These are phyloP conservation scores for Gaertneriomyces sp. DNA, from an alignment of 192 early-diverging fungal species.

Conservation along the genomic window DNA sequence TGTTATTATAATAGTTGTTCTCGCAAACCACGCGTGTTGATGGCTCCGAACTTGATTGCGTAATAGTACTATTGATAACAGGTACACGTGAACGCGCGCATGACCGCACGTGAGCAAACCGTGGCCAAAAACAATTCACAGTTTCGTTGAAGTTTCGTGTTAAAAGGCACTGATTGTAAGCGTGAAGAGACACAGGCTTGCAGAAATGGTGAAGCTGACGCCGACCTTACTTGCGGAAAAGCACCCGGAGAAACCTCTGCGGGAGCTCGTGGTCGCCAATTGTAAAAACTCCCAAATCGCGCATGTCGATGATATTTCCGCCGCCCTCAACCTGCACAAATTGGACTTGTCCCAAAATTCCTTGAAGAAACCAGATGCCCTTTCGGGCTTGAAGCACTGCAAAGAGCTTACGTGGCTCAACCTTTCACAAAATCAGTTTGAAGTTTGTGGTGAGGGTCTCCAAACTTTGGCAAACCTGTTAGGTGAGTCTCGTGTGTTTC, in stretches of 20 bases:
- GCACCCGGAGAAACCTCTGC: constrained; percentile 32
- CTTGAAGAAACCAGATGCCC: constrained; percentile 47
- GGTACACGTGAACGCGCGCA: no score
- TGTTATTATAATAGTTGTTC: no score
- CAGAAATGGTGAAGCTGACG: constrained; percentile 31
- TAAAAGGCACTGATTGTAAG: no score
- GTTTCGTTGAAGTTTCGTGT: no score
- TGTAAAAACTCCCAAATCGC: constrained; percentile 56
- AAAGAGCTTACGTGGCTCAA: constrained; percentile 60
- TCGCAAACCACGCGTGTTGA: no score
- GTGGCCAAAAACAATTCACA: no score
- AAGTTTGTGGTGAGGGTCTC: constrained; percentile 48
- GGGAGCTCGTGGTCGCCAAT: constrained; percentile 52
- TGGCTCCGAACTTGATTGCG: no score
- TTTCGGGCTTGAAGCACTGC: constrained; percentile 53
- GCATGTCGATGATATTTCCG: constrained; percentile 67
- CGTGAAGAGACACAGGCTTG: no score
- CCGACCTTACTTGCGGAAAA: constrained; percentile 26
- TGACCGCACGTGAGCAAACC: no score
- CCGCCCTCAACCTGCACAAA: constrained; percentile 56
- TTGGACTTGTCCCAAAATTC: constrained; percentile 59
- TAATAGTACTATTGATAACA: no score
- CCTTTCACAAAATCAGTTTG: constrained; percentile 61
- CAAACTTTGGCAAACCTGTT: constrained; percentile 54
- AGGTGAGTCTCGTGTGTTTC: constrained; percentile 41